Evolutionary conservation across 768 basidiomycete species (phyloP).

Genomic region (Hygrophorus pudorinus): DNA sequence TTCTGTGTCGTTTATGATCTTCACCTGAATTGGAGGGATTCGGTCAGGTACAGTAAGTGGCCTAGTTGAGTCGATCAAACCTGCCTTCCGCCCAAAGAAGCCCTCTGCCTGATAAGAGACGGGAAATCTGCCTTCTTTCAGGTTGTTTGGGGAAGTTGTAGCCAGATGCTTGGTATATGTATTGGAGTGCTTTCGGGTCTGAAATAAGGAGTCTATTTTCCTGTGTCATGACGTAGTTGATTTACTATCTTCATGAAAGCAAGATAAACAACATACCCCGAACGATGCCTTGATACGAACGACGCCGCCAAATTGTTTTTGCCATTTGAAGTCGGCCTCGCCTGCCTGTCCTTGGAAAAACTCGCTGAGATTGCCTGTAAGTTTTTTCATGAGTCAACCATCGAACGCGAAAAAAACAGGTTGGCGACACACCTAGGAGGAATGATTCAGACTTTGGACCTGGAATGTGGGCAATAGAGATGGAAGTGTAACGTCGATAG

Average conservation of each 20-base stretch:
- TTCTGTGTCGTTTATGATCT: slow-evolving; percentile 45
- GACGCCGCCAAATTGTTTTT: slow-evolving; percentile 37
- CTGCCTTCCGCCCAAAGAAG: slow-evolving; percentile 46
- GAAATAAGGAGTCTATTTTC: slow-evolving; percentile 43
- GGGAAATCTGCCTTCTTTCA: slow-evolving; percentile 38
- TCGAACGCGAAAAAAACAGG: not conserved
- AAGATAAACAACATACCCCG: slow-evolving; percentile 24
- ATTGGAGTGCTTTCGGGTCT: slow-evolving; percentile 50
- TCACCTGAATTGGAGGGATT: slow-evolving; percentile 18
- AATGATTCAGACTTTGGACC: slow-evolving; percentile 42
- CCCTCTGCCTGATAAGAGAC: slow-evolving; percentile 41
- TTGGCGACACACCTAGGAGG: slow-evolving; percentile 27
- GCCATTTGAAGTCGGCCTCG: slow-evolving; percentile 42
- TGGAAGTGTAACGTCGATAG: slow-evolving; percentile 20
- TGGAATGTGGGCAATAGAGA: slow-evolving; percentile 28
- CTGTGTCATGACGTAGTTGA: slow-evolving; percentile 18
- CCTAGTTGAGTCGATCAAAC: slow-evolving; percentile 3
- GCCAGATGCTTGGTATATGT: slow-evolving; percentile 45
- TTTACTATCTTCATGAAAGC: not conserved
- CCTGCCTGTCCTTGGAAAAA: slow-evolving; percentile 42
- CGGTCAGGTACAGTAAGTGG: not conserved
- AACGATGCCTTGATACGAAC: slow-evolving; percentile 42
- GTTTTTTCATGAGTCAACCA: not conserved
- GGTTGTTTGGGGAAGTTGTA: slow-evolving; percentile 45
- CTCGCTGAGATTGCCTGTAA: slow-evolving; percentile 38